Evolutionary conservation across 441 rosid species (phyloP).

Genomic region (Gossypium laxum): DNA sequence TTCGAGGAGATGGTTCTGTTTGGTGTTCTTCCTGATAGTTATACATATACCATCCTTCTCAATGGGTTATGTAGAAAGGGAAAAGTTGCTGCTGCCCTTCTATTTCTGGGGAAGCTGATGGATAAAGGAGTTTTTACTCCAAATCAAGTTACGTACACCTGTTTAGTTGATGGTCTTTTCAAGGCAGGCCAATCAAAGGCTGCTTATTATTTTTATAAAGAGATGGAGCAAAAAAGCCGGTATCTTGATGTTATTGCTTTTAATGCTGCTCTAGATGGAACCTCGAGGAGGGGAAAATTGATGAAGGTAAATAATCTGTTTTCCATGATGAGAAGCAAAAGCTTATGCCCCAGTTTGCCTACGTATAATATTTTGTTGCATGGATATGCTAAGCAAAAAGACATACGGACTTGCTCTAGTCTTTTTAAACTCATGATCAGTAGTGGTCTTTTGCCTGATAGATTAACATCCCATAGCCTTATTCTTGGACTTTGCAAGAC

Average conservation of each 20-base stretch:
- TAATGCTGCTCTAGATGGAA: slow-evolving; percentile 49
- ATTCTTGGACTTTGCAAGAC: slow-evolving; percentile 56
- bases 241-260: slow-evolving; percentile 44
- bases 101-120: slow-evolving; percentile 39
- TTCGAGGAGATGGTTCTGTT: slow-evolving; percentile 52
- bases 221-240: slow-evolving; percentile 38
- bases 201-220: slow-evolving; percentile 36
- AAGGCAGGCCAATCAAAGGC: slow-evolving; percentile 55
- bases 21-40: slow-evolving; percentile 50
- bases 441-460: slow-evolving; percentile 48
- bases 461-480: slow-evolving; percentile 54
- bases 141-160: slow-evolving; percentile 40
- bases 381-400: slow-evolving; percentile 52
- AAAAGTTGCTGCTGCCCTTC: slow-evolving; percentile 53
- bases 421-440: slow-evolving; percentile 38
- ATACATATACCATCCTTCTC: slow-evolving; percentile 54
- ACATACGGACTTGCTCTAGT: slow-evolving; percentile 35
- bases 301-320: slow-evolving; percentile 30
- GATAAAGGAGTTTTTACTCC: slow-evolving; percentile 33
- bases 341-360: slow-evolving; percentile 41
- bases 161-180: slow-evolving; percentile 59
- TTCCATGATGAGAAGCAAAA: slow-evolving; percentile 29
- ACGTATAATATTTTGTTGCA: slow-evolving; percentile 73
- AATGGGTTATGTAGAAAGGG: slow-evolving; percentile 61
- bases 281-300: slow-evolving; percentile 56